Evolutionary conservation across 805 yeast genomes (phyloP), one percentile per base, ranked within the genome.

Genomic region (Barnettozyma siamensis): DNA sequence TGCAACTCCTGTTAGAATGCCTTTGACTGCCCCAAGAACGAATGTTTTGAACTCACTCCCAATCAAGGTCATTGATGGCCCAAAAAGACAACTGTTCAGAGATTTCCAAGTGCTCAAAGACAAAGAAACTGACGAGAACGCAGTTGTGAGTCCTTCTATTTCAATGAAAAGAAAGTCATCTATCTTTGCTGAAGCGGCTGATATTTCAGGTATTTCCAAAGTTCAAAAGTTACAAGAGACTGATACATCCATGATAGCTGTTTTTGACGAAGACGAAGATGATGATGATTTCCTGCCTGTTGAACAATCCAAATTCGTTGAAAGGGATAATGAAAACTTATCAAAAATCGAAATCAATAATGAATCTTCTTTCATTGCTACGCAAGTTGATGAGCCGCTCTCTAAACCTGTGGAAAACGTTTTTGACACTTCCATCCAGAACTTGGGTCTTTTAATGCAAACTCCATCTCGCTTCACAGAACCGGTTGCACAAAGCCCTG

Each of bases 391-490:
- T n/a, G 30, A 42, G 20, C 16, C 36, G n/a, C 13, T 11, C 26
- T 13, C 31, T 12, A 26, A 31, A 29, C 12, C 18, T 13, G 16
- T 17, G 21, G 15, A 17, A 16, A 6, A 9, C 26, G 16, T 15
- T 28, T 17, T 26, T 30, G 32, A 35, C 9, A 11, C 33, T 31
- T 8, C 30, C 13, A 8, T 17, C 36, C 31, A 20, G 7, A n/a
- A 5, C 4, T n/a, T 18, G 15, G 24, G 33, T 29, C 7, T 33
- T 12, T 37, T 31, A 7, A 24, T 34, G 4, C 20, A 31, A 5
- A 59, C 64, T 0, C 66, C 66, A 8, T 43, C 55, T 7, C 51
- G 64, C 12, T 38, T 53, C 5, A 59, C 65, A 7, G 61, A 62
- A 39, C 55, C 66, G 4, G 52, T 52, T 20, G 60, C 65, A 4